These are phyloP conservation scores for Penicillium sp. DNA, from an alignment of 2,329 filamentous ascomycete genomes.

Conservation along the genomic window DNA sequence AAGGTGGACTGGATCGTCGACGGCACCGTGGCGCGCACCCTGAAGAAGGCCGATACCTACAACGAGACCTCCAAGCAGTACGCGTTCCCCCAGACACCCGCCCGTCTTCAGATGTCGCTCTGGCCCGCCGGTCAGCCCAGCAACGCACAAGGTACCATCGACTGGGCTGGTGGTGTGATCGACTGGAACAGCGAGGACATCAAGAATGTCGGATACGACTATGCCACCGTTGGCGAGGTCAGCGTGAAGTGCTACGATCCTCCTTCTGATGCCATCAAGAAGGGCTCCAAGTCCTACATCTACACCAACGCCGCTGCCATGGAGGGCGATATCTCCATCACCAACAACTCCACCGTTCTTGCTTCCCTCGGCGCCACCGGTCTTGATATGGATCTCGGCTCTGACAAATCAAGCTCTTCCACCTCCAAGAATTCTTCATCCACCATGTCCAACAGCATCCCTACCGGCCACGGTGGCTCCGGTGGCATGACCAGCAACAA, in stretches of 20 bases:
- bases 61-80: slow-evolving; percentile 79
- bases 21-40: slow-evolving; percentile 69
- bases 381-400: slow-evolving; percentile 58
- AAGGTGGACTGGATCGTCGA: slow-evolving; percentile 83
- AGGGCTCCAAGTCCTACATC: slow-evolving; percentile 66
- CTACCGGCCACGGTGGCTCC: slow-evolving; percentile 34
- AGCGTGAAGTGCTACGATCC: slow-evolving; percentile 84
- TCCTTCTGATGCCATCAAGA: slow-evolving; percentile 64
- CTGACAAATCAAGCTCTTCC: slow-evolving; percentile 8
- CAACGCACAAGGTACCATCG: slow-evolving; percentile 80
- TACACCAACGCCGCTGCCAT: slow-evolving; percentile 65
- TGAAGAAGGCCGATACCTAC: slow-evolving; percentile 77
- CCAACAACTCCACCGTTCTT: slow-evolving; percentile 71
- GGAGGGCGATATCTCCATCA: slow-evolving; percentile 74
- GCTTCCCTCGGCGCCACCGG: slow-evolving; percentile 80
- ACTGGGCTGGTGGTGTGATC: slow-evolving; percentile 88
- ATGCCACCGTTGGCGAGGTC: slow-evolving; percentile 72
- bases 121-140: slow-evolving; percentile 84
- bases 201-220: slow-evolving; percentile 82
- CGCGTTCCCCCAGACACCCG: slow-evolving; percentile 85
- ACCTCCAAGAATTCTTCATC: not conserved
- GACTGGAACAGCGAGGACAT: slow-evolving; percentile 83
- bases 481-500: slow-evolving; percentile 25
- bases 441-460: slow-evolving; percentile 28
- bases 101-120: slow-evolving; percentile 87